Percentiles rank a stretch among this genome's conserved stretches.
These are phyloP conservation scores for Priceomyces carsonii DNA, from an alignment of 805 yeast genomes.

Conservation along the genomic window DNA sequence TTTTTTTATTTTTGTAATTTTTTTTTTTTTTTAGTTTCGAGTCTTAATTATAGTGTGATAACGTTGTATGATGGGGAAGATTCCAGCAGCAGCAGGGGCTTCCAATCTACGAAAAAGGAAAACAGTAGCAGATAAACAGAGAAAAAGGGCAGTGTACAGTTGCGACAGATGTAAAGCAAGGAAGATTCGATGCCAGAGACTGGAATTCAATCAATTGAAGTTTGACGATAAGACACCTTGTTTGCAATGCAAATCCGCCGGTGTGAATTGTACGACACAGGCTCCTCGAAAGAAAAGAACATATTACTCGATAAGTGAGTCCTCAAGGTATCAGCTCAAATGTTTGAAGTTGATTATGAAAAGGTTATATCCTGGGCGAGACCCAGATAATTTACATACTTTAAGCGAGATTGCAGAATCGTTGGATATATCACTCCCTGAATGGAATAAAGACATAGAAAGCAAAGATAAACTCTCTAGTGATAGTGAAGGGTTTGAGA, in stretches of 20 bases:
- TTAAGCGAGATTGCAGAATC: neutral
- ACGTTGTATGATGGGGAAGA: too few relatives aligned
- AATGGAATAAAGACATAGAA: neutral
- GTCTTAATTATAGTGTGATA: too few relatives aligned
- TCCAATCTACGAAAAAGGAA: conserved; percentile 1
- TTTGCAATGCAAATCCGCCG: neutral
- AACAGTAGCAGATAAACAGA: conserved; percentile 2
- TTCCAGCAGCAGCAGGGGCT: too few relatives aligned
- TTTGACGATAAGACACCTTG: conserved; percentile 2
- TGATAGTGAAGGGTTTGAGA: neutral
- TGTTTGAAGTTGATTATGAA: conserved; percentile 1
- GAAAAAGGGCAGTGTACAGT: conserved; percentile 1
- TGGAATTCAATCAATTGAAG: neutral
- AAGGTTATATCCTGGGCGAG: neutral
- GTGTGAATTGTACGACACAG: conserved; percentile 1
- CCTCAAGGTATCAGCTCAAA: conserved; percentile 5
- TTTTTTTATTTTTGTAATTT: too few relatives aligned
- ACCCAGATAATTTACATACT: neutral
- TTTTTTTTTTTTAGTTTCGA: too few relatives aligned
- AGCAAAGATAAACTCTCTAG: neutral
- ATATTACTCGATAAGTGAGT: conserved; percentile 3
- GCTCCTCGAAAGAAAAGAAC: conserved; percentile 3
- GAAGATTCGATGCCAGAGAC: conserved; percentile 3
- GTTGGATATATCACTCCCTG: neutral
- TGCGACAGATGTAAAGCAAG: conserved; percentile 2